phyloP scores from a whole-genome alignment of 2,329 filamentous ascomycete genomes.

The Daldinia sp. region DNA sequence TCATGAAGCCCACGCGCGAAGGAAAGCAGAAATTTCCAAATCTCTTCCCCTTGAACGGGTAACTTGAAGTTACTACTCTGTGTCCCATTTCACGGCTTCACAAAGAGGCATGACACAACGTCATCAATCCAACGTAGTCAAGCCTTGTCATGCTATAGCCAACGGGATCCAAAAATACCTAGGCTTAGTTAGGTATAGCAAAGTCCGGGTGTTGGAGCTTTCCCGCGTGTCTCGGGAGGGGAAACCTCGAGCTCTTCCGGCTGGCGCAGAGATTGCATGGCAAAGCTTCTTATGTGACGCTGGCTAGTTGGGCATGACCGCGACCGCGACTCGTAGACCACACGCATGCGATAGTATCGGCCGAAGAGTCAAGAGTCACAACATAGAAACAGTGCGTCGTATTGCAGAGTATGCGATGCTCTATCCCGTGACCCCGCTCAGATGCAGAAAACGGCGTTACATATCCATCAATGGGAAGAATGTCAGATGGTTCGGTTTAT shows the following conservation, averaged over 20 bases:
- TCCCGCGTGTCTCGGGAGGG: slow-evolving; percentile 31
- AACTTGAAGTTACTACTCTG: slow-evolving; percentile 17
- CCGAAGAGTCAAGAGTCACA: slow-evolving; percentile 28
- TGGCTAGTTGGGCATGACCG: slow-evolving; percentile 12
- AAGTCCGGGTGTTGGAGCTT: slow-evolving; percentile 21
- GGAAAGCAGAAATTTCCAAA: slow-evolving; percentile 10
- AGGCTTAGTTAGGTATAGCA: slow-evolving; percentile 13
- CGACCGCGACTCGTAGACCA: slow-evolving; percentile 3
- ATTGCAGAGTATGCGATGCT: slow-evolving; percentile 29
- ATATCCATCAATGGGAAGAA: slow-evolving; percentile 2
- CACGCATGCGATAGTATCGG: slow-evolving; percentile 15
- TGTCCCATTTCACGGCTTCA: slow-evolving; percentile 31
- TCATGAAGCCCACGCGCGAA: slow-evolving; percentile 6
- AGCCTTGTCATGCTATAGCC: slow-evolving; percentile 13
- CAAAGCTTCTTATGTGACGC: slow-evolving; percentile 14
- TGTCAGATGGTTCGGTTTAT: not conserved
- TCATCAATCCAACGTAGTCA: slow-evolving; percentile 26
- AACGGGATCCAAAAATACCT: slow-evolving; percentile 8
- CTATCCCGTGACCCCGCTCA: slow-evolving; percentile 29
- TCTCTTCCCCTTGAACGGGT: slow-evolving; percentile 3
- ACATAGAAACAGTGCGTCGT: slow-evolving; percentile 32
- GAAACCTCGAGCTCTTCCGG: slow-evolving; percentile 27
- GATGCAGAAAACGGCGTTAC: slow-evolving; percentile 22
- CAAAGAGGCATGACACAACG: slow-evolving; percentile 28
- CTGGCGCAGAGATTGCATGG: slow-evolving; percentile 30